Conservation (phyloP, 2,329 filamentous ascomycete species). For the Magnaporthiopsis poae region DNA sequence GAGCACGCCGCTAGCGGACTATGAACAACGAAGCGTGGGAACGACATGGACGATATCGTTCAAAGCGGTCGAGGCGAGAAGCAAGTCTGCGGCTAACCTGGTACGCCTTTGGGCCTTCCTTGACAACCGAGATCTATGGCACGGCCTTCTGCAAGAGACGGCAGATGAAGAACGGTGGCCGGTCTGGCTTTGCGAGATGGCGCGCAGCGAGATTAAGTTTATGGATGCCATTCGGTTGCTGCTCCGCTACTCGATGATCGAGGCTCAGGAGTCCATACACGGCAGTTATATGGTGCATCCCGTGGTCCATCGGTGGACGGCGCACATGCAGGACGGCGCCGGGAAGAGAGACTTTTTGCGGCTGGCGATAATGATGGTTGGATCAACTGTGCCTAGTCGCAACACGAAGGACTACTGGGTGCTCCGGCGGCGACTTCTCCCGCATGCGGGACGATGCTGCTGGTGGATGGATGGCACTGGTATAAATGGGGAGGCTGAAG, state of each 20-base stretch:
- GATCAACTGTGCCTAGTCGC: neutral
- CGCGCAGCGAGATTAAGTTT: no score
- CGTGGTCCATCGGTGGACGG: no score
- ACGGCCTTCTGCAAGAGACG: slow-evolving; percentile 13
- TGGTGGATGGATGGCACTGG: neutral
- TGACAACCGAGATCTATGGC: slow-evolving; percentile 16
- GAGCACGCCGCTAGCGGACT: slow-evolving; percentile 10
- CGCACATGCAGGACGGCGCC: no score
- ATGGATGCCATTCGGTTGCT: no score
- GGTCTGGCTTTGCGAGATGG: no score
- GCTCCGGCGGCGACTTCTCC: neutral
- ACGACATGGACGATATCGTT: slow-evolving; percentile 17
- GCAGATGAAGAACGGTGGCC: neutral
- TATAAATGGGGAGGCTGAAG: no score
- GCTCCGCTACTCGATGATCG: no score
- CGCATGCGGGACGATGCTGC: neutral
- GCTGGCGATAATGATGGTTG: slow-evolving; percentile 8
- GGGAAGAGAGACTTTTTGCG: no score
- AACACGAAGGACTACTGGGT: neutral
- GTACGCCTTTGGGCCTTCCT: slow-evolving; percentile 18
- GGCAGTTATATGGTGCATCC: no score
- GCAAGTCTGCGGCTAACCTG: slow-evolving; percentile 13
- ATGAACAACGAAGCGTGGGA: slow-evolving; percentile 12
- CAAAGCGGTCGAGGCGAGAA: slow-evolving; percentile 12
- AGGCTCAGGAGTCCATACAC: no score